A percentile compares a stretch with the other conserved stretches of the same genome.
Conservation (phyloP, 768 basidiomycete genomes). For the Solioccasus polychromus region DNA sequence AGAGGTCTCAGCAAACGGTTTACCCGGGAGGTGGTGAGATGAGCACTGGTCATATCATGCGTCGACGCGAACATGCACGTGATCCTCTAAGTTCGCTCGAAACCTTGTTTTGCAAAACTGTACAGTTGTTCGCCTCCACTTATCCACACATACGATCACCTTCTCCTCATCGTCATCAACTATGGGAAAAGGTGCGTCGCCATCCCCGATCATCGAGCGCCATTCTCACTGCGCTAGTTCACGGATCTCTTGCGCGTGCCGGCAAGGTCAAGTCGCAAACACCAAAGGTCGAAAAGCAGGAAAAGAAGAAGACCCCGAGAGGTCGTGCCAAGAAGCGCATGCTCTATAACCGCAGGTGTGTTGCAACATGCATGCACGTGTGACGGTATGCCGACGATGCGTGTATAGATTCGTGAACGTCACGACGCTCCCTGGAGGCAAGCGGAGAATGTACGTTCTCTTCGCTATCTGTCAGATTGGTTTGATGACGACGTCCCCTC, state of each 20-base stretch:
- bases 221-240: conserved; percentile 67
- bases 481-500: conserved; percentile 7
- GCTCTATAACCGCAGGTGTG: conserved; percentile 89
- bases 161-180: conserved; percentile 52
- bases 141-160: conserved; percentile 26
- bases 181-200: conserved; percentile 69
- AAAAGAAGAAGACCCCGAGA: conserved; percentile 98
- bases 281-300: conserved; percentile 97
- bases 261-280: conserved; percentile 99
- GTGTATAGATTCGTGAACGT: conserved; percentile 85
- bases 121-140: conserved; percentile 38
- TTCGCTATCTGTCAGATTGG: conserved; percentile 60
- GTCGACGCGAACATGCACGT: conserved; percentile 16
- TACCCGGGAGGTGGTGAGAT: conserved; percentile 39
- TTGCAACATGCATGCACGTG: conserved; percentile 6
- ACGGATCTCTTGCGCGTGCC: conserved; percentile 99
- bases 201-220: conserved; percentile 3
- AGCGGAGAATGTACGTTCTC: conserved; percentile 85
- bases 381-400: conserved; percentile 2
- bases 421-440: conserved; percentile 85
- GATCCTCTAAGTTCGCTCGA: conserved; percentile 28
- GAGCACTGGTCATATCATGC: conserved; percentile 14
- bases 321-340: conserved; percentile 97
- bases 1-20: conserved; percentile 48
- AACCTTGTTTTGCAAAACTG: conserved; percentile 41